Evolutionary conservation across 31 red algal species (phyloP).

Genomic region (Odonthalia washingtoniensis): DNA sequence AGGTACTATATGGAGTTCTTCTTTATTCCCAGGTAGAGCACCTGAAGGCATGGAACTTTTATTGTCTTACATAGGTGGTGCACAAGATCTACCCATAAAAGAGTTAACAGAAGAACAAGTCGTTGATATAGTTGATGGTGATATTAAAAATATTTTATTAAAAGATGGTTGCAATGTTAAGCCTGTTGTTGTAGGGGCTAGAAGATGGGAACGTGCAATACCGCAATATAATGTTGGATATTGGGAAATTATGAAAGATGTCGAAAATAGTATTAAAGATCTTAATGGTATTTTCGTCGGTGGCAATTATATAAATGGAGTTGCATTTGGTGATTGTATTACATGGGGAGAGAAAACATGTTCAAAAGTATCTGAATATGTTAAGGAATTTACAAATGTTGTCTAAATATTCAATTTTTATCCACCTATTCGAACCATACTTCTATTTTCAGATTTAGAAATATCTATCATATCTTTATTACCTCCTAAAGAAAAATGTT

Average conservation of each 20-base stretch:
- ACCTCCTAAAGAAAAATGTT: conserved; percentile 87
- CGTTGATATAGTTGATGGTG: conserved; percentile 69
- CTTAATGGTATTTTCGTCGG: conserved; percentile 86
- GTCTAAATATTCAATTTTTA: not conserved
- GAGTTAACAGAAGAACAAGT: conserved; percentile 80
- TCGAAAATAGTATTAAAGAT: conserved; percentile 39
- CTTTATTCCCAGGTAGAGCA: conserved; percentile 91
- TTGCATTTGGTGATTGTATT: conserved; percentile 98
- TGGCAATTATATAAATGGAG: conserved; percentile 91
- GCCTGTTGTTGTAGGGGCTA: conserved; percentile 82
- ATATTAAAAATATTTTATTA: conserved; percentile 88
- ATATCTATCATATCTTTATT: conserved; percentile 64
- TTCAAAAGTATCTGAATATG: conserved; percentile 54
- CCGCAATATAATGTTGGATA: conserved; percentile 92
- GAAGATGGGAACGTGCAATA: conserved; percentile 91
- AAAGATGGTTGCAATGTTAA: conserved; percentile 56
- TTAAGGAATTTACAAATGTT: not conserved
- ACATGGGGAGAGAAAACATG: conserved; percentile 81
- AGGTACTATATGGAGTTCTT: conserved; percentile 95
- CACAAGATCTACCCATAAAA: conserved; percentile 79
- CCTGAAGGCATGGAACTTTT: conserved; percentile 88
- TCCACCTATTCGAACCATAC: conserved; percentile 88
- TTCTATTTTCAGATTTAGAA: conserved; percentile 60
- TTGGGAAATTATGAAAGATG: conserved; percentile 53
- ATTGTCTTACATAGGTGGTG: conserved; percentile 96